phyloP scores from a whole-genome alignment of 768 basidiomycete genomes.

The Amanita fuliginea region DNA sequence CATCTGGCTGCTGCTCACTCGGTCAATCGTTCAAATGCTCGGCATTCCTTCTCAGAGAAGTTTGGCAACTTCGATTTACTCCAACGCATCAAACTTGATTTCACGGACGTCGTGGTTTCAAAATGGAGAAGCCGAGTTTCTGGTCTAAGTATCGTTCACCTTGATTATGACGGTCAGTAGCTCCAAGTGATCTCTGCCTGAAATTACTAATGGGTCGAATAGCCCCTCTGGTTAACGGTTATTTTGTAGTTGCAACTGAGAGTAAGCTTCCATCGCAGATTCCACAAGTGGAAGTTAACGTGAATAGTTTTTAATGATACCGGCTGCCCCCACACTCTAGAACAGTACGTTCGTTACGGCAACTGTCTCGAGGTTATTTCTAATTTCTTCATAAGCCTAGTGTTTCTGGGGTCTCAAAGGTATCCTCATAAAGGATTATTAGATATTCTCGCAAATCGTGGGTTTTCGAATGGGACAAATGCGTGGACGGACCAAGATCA shows the following conservation, averaged over 20 bases:
- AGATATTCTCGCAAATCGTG: constrained; percentile 89
- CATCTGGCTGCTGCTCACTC: constrained; percentile 12
- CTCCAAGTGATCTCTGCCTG: constrained; percentile 3
- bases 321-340: constrained; percentile 92
- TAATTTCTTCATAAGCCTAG: constrained; percentile 36
- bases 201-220: constrained; percentile 11
- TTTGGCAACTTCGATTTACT: constrained; percentile 82
- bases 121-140: constrained; percentile 85
- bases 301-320: constrained; percentile 80
- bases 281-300: constrained; percentile 1
- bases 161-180: constrained; percentile 77
- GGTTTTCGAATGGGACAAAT: constrained; percentile 85
- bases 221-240: constrained; percentile 87
- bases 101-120: constrained; percentile 69
- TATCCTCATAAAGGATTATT: constrained; percentile 96
- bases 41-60: constrained; percentile 24
- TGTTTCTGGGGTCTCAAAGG: constrained; percentile 93
- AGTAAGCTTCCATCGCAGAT: constrained; percentile 32
- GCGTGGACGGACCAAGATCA: constrained; percentile 97
- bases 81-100: constrained; percentile 64
- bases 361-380: not conserved
- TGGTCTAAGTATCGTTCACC: constrained; percentile 83
- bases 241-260: constrained; percentile 85
- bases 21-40: constrained; percentile 6
- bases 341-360: constrained; percentile 53